Conservation (phyloP, 805 yeast species). For the Yueomyces sp. region DNA sequence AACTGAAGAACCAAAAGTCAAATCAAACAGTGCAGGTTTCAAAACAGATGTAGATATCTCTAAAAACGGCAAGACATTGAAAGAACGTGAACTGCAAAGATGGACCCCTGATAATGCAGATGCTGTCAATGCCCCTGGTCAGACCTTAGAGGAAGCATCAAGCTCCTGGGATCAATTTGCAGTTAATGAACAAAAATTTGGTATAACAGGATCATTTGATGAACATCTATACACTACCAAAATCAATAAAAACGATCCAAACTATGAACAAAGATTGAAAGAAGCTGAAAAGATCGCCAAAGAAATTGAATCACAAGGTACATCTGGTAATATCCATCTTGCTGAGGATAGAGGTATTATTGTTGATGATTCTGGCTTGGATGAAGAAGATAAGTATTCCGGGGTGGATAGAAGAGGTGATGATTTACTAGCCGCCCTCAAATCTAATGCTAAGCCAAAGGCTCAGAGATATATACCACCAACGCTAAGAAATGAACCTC, state of each 20-base stretch:
- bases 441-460: constrained; percentile 20
- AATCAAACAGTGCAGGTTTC: constrained; percentile 27
- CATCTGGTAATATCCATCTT: constrained; percentile 59
- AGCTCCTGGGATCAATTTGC: constrained; percentile 84
- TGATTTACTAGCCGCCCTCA: constrained; percentile 21
- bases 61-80: constrained; percentile 26
- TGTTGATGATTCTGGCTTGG: constrained; percentile 74
- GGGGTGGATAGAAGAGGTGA: constrained; percentile 59
- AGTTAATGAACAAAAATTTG: constrained; percentile 80
- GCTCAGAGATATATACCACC: constrained; percentile 24
- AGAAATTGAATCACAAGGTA: constrained; percentile 62
- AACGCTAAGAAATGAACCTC: constrained; percentile 23
- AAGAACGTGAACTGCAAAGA: constrained; percentile 62
- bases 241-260: constrained; percentile 57
- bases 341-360: constrained; percentile 82
- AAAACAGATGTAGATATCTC: constrained; percentile 82
- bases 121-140: constrained; percentile 3
- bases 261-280: constrained; percentile 46
- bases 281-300: constrained; percentile 69
- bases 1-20: neutral
- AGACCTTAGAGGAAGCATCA: constrained; percentile 26
- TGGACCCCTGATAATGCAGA: constrained; percentile 66
- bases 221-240: constrained; percentile 81
- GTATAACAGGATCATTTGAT: constrained; percentile 68
- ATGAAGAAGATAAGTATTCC: constrained; percentile 92